Evolutionary conservation across 768 basidiomycete genomes (phyloP), one percentile per base, ranked within the genome.

Genomic region (Cyclocybe cylindracea): DNA sequence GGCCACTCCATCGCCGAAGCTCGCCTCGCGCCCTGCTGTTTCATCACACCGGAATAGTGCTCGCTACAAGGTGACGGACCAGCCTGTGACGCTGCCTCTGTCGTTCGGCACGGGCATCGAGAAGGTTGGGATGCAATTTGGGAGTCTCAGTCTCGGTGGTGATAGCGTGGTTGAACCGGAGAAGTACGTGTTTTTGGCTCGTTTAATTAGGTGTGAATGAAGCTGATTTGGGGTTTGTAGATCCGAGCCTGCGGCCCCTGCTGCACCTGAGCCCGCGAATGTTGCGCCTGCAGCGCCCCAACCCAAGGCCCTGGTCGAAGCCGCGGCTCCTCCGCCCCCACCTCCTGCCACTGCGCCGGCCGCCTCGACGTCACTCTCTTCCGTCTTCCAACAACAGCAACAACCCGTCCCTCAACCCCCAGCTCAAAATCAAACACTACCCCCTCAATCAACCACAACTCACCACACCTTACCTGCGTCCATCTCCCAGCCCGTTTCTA

Each of bases 91-190:
- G 50, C 85, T 92, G 81, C 89, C 91, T 1, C 78, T 79, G 39
- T 82, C 79, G 46, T 87, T 86, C 65, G 79, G 82, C 31, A 61
- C 79, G 33, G 77, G 77, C 13, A 64, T 88, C 18, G 90, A 91
- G 63, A 91, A 89, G 64, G 73, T 93, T 46, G 91, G 91, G 44
- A 91, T 94, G 91, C 90, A 92, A 62, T 94, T 94, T 63, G 91
- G 91, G 45, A 92, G 89, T 66, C 70, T 93, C 60, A 88, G 83
- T 66, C 77, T 94, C 34, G 83, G 83, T 33, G 87, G 85, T 6
- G 89, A 91, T 46, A 74, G 67, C 53, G 69, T 80, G n/a, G 66
- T 83, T 32, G 85, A 85, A 37, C 54, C 74, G 31, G 72, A 73
- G 50, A 60, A 77, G 85, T 86, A 64, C 65, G 83, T 75, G 51